phyloP scores from a whole-genome alignment of 2,329 filamentous ascomycete genomes.

The Tricladium varicosporioides region DNA sequence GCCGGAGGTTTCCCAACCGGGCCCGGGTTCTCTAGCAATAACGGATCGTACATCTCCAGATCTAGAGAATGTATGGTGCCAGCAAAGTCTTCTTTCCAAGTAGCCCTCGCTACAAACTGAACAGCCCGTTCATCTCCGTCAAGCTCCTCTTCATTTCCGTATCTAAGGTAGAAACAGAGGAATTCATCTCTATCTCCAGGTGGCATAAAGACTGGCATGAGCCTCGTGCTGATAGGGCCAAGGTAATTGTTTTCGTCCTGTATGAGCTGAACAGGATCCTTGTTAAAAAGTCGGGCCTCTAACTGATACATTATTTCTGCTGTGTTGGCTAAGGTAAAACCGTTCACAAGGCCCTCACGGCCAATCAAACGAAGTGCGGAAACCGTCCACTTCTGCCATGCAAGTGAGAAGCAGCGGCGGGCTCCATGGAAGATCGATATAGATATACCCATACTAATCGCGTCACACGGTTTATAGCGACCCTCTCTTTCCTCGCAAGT shows the following conservation, averaged over 20 bases:
- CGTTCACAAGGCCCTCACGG: conserved; percentile 20
- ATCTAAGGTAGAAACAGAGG: conserved; percentile 17
- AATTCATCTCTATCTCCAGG: conserved; percentile 9
- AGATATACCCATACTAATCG: conserved; percentile 19
- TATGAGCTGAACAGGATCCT: neutral
- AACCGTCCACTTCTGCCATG: conserved; percentile 21
- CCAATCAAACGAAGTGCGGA: conserved; percentile 15
- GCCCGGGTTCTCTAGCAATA: neutral
- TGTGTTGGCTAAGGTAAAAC: conserved; percentile 15
- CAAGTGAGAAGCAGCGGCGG: conserved; percentile 21
- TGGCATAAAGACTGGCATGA: conserved; percentile 20
- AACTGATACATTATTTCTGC: conserved; percentile 18
- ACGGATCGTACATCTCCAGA: conserved; percentile 14
- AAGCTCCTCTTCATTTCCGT: conserved; percentile 4
- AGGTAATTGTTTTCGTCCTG: conserved; percentile 4
- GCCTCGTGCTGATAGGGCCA: conserved; percentile 11
- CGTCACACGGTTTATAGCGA: conserved; percentile 22
- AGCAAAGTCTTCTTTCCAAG: conserved; percentile 13
- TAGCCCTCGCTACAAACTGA: conserved; percentile 18
- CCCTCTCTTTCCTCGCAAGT: neutral
- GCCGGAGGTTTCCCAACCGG: neutral
- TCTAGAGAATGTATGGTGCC: conserved; percentile 13
- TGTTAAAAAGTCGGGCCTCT: conserved; percentile 3
- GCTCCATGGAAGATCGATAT: conserved; percentile 18
- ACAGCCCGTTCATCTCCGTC: conserved; percentile 14